These are phyloP conservation scores for Penicillium paradoxum DNA, from an alignment of 495 filamentous ascomycete species.

Conservation along the genomic window DNA sequence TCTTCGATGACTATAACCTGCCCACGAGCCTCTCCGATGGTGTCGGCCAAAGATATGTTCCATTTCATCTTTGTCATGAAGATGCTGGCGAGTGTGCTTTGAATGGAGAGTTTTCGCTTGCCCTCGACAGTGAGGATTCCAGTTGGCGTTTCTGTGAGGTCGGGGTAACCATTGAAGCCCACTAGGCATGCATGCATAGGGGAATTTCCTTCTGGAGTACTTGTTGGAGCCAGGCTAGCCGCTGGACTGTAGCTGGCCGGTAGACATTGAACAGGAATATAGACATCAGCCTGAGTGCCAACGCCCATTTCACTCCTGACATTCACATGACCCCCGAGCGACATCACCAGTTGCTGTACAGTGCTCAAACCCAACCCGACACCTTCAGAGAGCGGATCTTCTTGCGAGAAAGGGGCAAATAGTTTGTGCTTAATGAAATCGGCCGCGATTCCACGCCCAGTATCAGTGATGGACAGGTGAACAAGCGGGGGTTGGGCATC, in stretches of 20 bases:
- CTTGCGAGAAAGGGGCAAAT: constrained; percentile 68
- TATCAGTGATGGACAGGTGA: constrained; percentile 55
- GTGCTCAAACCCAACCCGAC: constrained; percentile 68
- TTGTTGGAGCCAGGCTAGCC: constrained; percentile 55
- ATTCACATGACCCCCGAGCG: constrained; percentile 55
- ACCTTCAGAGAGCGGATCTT: constrained; percentile 58
- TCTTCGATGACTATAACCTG: constrained; percentile 33
- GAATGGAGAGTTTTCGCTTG: constrained; percentile 33
- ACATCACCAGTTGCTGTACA: constrained; percentile 57
- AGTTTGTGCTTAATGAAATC: constrained; percentile 61
- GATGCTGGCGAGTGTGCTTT: constrained; percentile 28
- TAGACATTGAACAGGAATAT: constrained; percentile 39
- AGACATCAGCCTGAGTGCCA: constrained; percentile 57
- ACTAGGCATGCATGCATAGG: constrained; percentile 24
- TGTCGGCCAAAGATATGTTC: constrained; percentile 28
- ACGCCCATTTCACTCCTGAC: constrained; percentile 52
- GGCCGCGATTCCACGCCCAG: constrained; percentile 61
- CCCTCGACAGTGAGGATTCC: constrained; percentile 25
- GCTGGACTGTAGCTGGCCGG: constrained; percentile 48
- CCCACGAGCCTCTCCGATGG: constrained; percentile 20
- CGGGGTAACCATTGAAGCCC: constrained; percentile 27
- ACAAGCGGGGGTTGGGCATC: constrained; percentile 17
- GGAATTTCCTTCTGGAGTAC: background rate
- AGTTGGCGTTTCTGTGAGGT: constrained; percentile 22
- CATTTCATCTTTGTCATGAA: constrained; percentile 26